These are phyloP conservation scores for Plasmopara halstedii DNA, from an alignment of 352 stramenopile genomes.

Conservation along the genomic window DNA sequence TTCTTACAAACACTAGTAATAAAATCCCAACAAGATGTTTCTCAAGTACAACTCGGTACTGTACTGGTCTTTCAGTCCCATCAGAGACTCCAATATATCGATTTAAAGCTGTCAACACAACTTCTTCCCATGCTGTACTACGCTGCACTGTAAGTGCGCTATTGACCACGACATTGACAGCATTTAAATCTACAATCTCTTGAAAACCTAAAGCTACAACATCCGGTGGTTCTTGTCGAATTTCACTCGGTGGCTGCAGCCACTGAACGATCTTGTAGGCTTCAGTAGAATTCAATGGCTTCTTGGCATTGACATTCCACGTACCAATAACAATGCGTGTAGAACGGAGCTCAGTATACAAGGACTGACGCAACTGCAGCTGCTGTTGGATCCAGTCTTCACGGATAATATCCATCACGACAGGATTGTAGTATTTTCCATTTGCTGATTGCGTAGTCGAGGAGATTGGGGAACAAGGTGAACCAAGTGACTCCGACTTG, in stretches of 20 bases:
- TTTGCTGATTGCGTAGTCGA: constrained; percentile 12
- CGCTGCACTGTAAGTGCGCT: constrained; percentile 88
- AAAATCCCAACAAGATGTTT: constrained; percentile 97
- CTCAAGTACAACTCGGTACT: constrained; percentile 76
- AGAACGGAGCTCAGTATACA: constrained; percentile 61
- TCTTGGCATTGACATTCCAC: constrained; percentile 99
- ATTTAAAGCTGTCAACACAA: constrained; percentile 88
- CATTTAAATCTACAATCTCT: constrained; percentile 99
- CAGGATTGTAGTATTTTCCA: constrained; percentile 70
- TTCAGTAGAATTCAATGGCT: constrained; percentile 70
- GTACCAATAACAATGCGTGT: constrained; percentile 81
- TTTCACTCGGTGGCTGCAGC: constrained; percentile 32
- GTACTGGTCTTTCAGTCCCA: constrained; percentile 8
- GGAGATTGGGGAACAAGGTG: constrained; percentile 5
- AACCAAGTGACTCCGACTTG: constrained; percentile 5
- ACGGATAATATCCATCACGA: constrained; percentile 79
- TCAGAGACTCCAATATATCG: constrained; percentile 26
- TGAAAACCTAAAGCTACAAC: constrained; percentile 88
- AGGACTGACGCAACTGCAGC: constrained; percentile 41
- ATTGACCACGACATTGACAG: constrained; percentile 98
- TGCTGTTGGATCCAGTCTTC: constrained; percentile 86
- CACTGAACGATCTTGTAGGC: constrained; percentile 58
- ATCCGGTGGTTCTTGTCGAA: constrained; percentile 27
- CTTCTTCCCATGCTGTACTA: constrained; percentile 86
- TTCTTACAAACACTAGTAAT: constrained; percentile 93